Base-by-base conservation (phyloP, 495 filamentous ascomycete species). In the Penicillium simplicissimum region DNA sequence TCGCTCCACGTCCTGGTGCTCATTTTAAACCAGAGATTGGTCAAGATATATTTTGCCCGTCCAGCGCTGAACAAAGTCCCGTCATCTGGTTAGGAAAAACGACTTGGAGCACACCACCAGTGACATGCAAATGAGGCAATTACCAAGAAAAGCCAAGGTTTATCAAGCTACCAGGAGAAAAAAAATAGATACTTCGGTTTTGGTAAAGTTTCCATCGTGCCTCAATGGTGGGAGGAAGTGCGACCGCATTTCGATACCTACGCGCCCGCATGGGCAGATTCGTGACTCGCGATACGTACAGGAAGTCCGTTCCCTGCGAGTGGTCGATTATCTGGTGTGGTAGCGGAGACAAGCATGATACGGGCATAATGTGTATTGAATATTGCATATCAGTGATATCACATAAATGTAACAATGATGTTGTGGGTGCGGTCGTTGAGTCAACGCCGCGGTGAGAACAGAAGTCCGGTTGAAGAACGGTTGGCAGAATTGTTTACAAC, bases 11-110 rank as follows among this genome's bases (percentile, higher is more conserved):
- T 28, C 10, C 43, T 25, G 43, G 17, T 4, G 19, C 19, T 48
- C 8, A 9, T 23, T 48, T 28, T 48, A n/a, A n/a, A n/a, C n/a
- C n/a, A n/a, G n/a, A n/a, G n/a, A n/a, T n/a, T n/a, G n/a, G n/a
- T n/a, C n/a, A 48, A 48, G 15, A 48, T 48, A 48, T 48, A 48
- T 48, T 48, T 48, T 21, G 17, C 43, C 43, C 43, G 43, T 23
- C 17, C 13, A 15, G 43, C 43, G 17, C 17, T 3, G 23, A 48
- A 48, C n/a, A 48, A 23, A 25, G 2, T 48, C 23, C 43, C 19
- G 11, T 48, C 17, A 10, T 48, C 17, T 48, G 43, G 43, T 25
- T 15, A 5, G 36, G 36, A 38, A 15, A 38, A 38, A 38, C 36
- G 13, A 38, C 7, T 38, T n/a, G n/a, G n/a, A n/a, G n/a, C n/a